phyloP scores from a whole-genome alignment of 2,329 filamentous ascomycete genomes.

The Diaporthe nobilis region DNA sequence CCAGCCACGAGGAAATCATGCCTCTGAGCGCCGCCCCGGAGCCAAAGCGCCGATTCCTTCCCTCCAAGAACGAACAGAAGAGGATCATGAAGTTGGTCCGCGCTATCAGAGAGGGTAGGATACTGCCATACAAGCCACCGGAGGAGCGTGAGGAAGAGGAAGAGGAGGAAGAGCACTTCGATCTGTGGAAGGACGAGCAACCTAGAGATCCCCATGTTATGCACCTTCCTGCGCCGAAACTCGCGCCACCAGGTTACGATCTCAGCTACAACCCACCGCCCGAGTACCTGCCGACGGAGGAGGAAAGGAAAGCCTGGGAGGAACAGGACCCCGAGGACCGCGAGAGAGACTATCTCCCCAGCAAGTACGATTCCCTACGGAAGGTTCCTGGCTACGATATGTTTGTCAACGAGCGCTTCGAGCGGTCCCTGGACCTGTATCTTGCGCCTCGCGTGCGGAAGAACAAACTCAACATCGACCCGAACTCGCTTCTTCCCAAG shows the following conservation, averaged over 20 bases:
- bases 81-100: constrained; percentile 97
- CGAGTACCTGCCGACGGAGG: constrained; percentile 90
- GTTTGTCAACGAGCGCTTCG: constrained; percentile 96
- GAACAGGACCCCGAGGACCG: constrained; percentile 89
- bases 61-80: constrained; percentile 97
- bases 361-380: constrained; percentile 85
- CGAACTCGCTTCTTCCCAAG: constrained; percentile 91
- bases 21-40: constrained; percentile 94
- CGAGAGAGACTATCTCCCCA: constrained; percentile 89
- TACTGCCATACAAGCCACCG: constrained; percentile 88
- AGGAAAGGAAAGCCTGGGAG: constrained; percentile 89
- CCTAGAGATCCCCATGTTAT: constrained; percentile 87
- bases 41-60: constrained; percentile 94
- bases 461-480: constrained; percentile 97
- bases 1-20: constrained; percentile 91
- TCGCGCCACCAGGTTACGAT: constrained; percentile 93
- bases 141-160: constrained; percentile 78
- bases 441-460: constrained; percentile 92
- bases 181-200: constrained; percentile 95
- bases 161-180: constrained; percentile 81
- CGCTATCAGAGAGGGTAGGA: constrained; percentile 93
- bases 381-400: constrained; percentile 92
- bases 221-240: constrained; percentile 95
- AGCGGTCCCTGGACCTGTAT: constrained; percentile 95
- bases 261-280: constrained; percentile 96